phyloP scores from a whole-genome alignment of 169 alveolate genomes.

The Theileria annulata region DNA sequence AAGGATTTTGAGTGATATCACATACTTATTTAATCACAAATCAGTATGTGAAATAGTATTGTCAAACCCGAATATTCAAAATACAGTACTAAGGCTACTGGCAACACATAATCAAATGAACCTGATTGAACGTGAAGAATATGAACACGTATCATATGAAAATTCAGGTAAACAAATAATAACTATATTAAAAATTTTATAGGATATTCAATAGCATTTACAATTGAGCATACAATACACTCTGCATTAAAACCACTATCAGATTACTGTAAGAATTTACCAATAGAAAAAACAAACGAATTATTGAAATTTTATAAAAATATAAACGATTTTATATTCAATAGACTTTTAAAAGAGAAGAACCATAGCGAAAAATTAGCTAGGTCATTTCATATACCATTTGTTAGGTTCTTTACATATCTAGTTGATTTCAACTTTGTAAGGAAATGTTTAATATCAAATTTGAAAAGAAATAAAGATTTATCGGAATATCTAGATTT shows the following conservation, averaged over 20 bases:
- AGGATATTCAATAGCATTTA: slow-evolving; percentile 48
- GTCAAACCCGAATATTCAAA: slow-evolving; percentile 2
- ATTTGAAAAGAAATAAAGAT: neutral
- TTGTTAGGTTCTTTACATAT: slow-evolving; percentile 45
- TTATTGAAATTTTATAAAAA: slow-evolving; percentile 11
- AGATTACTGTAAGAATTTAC: slow-evolving; percentile 21
- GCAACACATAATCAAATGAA: slow-evolving; percentile 34
- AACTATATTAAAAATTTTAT: neutral
- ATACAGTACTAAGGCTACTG: slow-evolving; percentile 35
- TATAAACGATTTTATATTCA: slow-evolving; percentile 24
- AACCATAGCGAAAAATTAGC: neutral
- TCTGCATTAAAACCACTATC: slow-evolving; percentile 38
- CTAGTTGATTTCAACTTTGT: slow-evolving; percentile 37
- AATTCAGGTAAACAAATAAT: slow-evolving; percentile 24
- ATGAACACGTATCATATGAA: slow-evolving; percentile 35
- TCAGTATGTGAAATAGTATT: slow-evolving; percentile 29
- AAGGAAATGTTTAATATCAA: neutral
- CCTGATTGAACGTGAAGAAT: slow-evolving; percentile 12
- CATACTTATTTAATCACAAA: slow-evolving; percentile 50
- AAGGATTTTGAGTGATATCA: slow-evolving; percentile 35
- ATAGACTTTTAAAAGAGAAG: neutral
- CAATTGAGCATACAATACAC: slow-evolving; percentile 52
- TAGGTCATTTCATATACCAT: slow-evolving; percentile 57
- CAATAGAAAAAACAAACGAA: neutral
- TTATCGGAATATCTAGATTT: neutral